phyloP scores from a whole-genome alignment of 2,329 filamentous ascomycete species.

The Colletotrichum sp. region DNA sequence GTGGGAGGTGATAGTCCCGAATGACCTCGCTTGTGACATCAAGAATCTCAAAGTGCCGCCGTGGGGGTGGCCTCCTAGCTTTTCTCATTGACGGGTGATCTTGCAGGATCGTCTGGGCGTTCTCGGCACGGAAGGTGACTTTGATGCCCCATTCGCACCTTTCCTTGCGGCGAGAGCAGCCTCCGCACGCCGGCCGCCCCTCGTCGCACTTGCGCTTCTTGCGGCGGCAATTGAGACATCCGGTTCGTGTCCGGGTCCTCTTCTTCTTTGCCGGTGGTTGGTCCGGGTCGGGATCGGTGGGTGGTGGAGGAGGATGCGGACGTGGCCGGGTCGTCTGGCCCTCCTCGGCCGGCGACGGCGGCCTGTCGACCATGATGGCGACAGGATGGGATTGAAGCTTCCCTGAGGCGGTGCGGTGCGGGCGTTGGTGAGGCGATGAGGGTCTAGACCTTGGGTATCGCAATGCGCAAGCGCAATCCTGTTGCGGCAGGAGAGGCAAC shows the following conservation, averaged over 20 bases:
- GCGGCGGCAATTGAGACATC: slow-evolving; percentile 42
- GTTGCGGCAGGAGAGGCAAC: background rate
- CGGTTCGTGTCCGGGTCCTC: slow-evolving; percentile 37
- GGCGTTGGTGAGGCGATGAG: background rate
- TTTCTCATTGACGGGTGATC: slow-evolving; percentile 39
- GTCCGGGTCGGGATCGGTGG: background rate
- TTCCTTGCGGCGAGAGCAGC: slow-evolving; percentile 35
- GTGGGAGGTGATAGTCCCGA: slow-evolving; percentile 36
- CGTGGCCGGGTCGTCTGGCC: background rate
- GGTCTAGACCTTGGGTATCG: background rate
- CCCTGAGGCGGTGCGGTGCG: background rate
- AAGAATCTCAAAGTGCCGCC: slow-evolving; percentile 38
- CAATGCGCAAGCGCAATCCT: background rate
- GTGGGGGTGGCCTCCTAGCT: slow-evolving; percentile 26
- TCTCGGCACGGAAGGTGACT: slow-evolving; percentile 40
- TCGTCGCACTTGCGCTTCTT: slow-evolving; percentile 46
- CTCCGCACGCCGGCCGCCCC: slow-evolving; percentile 36
- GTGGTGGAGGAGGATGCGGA: background rate
- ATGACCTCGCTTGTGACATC: slow-evolving; percentile 41
- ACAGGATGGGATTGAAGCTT: background rate
- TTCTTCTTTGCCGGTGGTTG: slow-evolving; percentile 24
- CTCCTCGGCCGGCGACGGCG: background rate
- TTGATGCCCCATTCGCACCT: slow-evolving; percentile 42
- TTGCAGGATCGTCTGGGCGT: slow-evolving; percentile 35
- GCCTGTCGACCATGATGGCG: background rate